phyloP scores from a whole-genome alignment of 208 protist genomes.

The Wallacemonas sp. region DNA sequence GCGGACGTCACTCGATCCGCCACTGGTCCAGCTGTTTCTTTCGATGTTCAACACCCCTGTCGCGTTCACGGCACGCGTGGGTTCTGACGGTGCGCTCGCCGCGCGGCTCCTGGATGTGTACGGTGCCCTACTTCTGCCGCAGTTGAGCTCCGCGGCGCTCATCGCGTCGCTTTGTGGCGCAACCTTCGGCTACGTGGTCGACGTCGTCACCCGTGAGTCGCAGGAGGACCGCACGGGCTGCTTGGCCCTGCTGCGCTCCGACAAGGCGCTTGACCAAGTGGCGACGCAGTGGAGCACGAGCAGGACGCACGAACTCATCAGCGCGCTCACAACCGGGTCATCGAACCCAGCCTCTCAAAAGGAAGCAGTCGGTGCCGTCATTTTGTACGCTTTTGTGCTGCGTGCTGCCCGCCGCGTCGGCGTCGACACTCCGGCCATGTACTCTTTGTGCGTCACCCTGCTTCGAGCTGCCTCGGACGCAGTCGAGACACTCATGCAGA shows the following conservation, averaged over 20 bases:
- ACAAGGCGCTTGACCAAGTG: no score
- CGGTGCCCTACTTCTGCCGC: slow-evolving; percentile 40
- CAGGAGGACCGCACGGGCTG: not conserved
- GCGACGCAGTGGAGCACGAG: no score
- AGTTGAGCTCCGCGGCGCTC: slow-evolving; percentile 47
- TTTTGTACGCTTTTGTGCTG: slow-evolving; percentile 29
- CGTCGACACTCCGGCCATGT: not conserved
- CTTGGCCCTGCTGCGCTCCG: no score
- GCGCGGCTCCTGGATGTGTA: slow-evolving; percentile 53
- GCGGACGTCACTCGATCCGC: slow-evolving; percentile 40
- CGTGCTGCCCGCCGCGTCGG: not conserved
- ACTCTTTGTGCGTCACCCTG: not conserved
- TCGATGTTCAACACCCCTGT: slow-evolving; percentile 50
- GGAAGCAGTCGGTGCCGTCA: slow-evolving; percentile 32
- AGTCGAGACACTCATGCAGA: not conserved
- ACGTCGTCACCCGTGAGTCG: slow-evolving; percentile 35
- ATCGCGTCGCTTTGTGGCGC: slow-evolving; percentile 44
- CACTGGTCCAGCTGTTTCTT: slow-evolving; percentile 50
- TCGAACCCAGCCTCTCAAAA: not conserved
- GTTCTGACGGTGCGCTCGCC: slow-evolving; percentile 49
- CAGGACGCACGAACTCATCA: no score
- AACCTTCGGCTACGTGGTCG: slow-evolving; percentile 63
- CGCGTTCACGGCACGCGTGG: slow-evolving; percentile 55
- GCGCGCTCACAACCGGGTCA: not conserved
- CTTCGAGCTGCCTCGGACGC: not conserved